Evolutionary conservation across 768 basidiomycete genomes (phyloP).

Genomic region (Russula griseocarnosa): DNA sequence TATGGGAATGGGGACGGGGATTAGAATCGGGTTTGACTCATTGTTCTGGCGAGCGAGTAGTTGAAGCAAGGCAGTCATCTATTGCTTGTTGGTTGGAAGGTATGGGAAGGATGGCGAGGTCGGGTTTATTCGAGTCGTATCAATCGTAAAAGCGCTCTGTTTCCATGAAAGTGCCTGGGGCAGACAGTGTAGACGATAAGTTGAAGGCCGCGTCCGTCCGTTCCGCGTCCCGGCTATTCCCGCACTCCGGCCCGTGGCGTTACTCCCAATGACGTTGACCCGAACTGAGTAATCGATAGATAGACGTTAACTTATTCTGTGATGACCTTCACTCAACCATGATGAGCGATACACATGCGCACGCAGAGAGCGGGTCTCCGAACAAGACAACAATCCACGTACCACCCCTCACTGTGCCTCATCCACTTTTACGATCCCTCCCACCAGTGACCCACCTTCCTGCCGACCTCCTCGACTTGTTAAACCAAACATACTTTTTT

Average conservation of each 20-base stretch:
- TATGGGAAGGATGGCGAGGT: not conserved
- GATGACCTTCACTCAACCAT: conserved; percentile 1
- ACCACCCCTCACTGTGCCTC: conserved; percentile 12
- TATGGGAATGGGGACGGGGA: not conserved
- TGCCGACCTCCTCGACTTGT: conserved; percentile 49
- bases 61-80: conserved; percentile 14
- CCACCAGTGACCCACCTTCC: conserved; percentile 40
- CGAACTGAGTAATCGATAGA: not conserved
- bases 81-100: not conserved
- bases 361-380: not conserved
- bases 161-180: conserved; percentile 8
- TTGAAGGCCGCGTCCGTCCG: not conserved
- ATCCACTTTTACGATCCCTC: conserved; percentile 30
- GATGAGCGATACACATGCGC: conserved; percentile 4
- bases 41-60: conserved; percentile 17
- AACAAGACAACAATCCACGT: conserved; percentile 5
- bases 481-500: conserved; percentile 62
- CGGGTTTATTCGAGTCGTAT: not conserved
- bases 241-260: not conserved
- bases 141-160: not conserved
- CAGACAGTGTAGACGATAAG: not conserved
- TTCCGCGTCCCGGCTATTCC: not conserved
- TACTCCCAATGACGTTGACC: not conserved
- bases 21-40: conserved; percentile 7
- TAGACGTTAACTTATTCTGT: not conserved